Evolutionary conservation across 2,329 filamentous ascomycete genomes (phyloP).

Genomic region (Botryotinia calthae): DNA sequence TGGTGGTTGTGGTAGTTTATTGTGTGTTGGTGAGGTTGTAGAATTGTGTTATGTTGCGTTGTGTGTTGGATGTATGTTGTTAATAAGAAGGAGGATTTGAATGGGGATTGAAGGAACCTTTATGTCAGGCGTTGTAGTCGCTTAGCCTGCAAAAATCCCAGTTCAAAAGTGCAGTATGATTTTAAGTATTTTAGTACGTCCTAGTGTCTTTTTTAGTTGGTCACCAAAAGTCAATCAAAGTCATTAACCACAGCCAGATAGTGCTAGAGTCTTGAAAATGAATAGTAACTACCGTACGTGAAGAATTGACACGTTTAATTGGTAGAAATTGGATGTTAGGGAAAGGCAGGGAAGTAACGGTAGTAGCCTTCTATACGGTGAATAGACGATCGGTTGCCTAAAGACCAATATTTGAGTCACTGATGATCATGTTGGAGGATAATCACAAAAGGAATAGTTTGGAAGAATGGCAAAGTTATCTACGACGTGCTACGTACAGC

Average conservation of each 20-base stretch:
- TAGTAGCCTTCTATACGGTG: neutral
- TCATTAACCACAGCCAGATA: neutral
- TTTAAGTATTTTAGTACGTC: neutral
- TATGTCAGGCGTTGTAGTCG: constrained; percentile 15
- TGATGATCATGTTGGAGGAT: neutral
- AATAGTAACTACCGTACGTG: neutral
- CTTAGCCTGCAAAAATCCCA: neutral
- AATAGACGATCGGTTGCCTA: neutral
- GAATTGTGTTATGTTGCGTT: neutral
- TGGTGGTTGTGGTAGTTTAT: neutral
- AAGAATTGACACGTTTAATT: neutral
- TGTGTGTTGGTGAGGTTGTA: neutral
- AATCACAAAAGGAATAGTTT: neutral
- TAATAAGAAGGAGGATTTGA: neutral
- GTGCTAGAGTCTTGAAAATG: neutral
- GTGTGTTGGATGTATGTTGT: constrained; percentile 9
- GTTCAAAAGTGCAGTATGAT: neutral
- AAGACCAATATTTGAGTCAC: neutral
- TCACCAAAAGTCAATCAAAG: neutral
- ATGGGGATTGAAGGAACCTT: neutral
- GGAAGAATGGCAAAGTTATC: neutral
- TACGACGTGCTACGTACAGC: neutral
- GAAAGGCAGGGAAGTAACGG: neutral
- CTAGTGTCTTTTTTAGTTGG: neutral
- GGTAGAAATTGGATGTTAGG: neutral